Evolutionary conservation across 1,139 yeast genomes (phyloP).

Genomic region (Candida anutae): DNA sequence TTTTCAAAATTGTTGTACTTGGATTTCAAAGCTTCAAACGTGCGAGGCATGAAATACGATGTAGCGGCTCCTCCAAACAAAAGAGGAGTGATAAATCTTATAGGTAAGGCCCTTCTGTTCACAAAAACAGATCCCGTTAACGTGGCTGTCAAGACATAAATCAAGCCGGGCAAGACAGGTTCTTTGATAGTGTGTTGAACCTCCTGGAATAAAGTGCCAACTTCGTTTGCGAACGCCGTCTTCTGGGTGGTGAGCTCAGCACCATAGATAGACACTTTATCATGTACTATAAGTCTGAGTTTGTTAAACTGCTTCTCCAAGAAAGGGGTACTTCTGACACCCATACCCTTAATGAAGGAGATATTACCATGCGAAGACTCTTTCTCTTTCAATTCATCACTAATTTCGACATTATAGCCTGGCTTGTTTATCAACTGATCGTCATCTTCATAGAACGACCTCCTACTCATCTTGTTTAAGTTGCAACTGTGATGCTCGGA

Average conservation of each 20-base stretch:
- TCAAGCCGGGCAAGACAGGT: conserved; percentile 46
- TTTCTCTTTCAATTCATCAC: conserved; percentile 25
- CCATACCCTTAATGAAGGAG: conserved; percentile 45
- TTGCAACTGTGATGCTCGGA: not conserved
- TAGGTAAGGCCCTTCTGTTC: conserved; percentile 36
- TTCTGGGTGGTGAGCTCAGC: conserved; percentile 41
- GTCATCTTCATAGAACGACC: conserved; percentile 48
- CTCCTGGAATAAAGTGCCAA: conserved; percentile 16
- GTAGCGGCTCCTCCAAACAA: conserved; percentile 38
- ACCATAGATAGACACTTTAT: conserved; percentile 25
- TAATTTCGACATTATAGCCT: conserved; percentile 33
- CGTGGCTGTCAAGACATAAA: conserved; percentile 47
- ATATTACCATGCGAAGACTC: conserved; percentile 37
- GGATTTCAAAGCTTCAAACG: conserved; percentile 14
- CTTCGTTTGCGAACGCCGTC: conserved; percentile 39
- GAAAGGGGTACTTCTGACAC: conserved; percentile 39
- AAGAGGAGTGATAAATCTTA: conserved; percentile 45
- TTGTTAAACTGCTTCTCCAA: conserved; percentile 35
- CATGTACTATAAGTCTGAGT: conserved; percentile 28
- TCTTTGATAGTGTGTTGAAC: conserved; percentile 24
- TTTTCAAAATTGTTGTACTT: conserved; percentile 8
- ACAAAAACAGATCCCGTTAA: conserved; percentile 51
- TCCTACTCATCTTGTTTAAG: conserved; percentile 3
- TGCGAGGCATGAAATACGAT: conserved; percentile 30
- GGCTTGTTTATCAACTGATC: conserved; percentile 40